Base-by-base conservation (phyloP, 2,329 filamentous ascomycete genomes). In the Tolypocladium capitatum region DNA sequence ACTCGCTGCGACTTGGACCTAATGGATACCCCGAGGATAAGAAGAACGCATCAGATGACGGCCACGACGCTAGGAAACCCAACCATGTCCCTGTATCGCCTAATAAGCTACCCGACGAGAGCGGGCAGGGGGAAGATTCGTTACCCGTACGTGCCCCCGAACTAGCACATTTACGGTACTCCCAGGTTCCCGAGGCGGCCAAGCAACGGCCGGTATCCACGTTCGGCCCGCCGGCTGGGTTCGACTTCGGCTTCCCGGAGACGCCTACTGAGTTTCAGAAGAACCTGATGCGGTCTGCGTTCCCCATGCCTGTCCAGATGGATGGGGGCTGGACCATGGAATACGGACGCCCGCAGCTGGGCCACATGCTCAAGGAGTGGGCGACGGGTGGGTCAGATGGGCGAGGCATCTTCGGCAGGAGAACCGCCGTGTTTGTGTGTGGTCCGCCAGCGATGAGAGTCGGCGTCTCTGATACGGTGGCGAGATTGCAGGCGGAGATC, bases 351-450 rank as follows among this genome's bases (percentile, higher is more conserved):
- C 91, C 91, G 0, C 84, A 95, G 56, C 77, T 97, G 33, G 84
- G 86, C 1, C 91, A 84, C 63, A 87, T 94, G 79, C 75, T 97
- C 47, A 82, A 80, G 58, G 81, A 92, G 53, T 83, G 89, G 76
- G 85, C 86, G 5, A 81, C 78, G 21, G 83, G 81, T n/a, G 82
- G 81, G 46, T 55, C 70, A 0, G 78, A 83, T 53, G 79, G 81
- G 3, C 69, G 79, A 42, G 81, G 81, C 1, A 80, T 83, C 48
- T 83, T 94, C 49, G 90, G 91, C 2, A 74, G 84, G 41, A 72
- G 88, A 49, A 89, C 87, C 3, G 91, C 88, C 55, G 86, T 96
- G 6, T 95, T 94, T 63, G 90, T 97, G 14, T 97, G 91, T 60
- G 91, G 91, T 0, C 91, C 91, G 18, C 80, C 87, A 1, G 74